Conservation (phyloP, 345 rosid genomes). For the Tarenaya hassleriana region DNA sequence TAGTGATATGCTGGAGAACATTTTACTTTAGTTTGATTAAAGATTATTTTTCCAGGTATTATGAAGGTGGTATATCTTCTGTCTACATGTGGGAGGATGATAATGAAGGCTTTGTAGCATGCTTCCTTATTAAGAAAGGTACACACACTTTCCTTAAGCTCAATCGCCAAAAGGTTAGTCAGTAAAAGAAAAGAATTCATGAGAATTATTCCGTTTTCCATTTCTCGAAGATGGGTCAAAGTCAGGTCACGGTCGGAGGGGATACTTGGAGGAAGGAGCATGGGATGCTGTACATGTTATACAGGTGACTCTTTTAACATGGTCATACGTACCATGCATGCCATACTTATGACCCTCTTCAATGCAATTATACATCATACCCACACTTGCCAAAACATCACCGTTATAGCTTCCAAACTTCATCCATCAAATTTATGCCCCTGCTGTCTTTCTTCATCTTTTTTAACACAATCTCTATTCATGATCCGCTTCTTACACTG, state of each 20-base stretch:
- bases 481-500: conserved; percentile 2
- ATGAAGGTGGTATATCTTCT: conserved; percentile 96
- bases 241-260: conserved; percentile 88
- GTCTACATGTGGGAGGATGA: conserved; percentile 97
- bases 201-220: conserved; percentile 15
- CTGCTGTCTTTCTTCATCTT: background rate
- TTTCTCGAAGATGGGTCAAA: conserved; percentile 73
- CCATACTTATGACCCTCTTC: background rate
- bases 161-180: background rate
- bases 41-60: conserved; percentile 56
- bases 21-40: conserved; percentile 24
- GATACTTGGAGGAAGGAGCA: conserved; percentile 89
- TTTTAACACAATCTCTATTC: too few relatives aligned
- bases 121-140: conserved; percentile 96
- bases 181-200: background rate
- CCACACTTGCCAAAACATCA: conserved; percentile 6
- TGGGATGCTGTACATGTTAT: conserved; percentile 99
- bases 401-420: background rate
- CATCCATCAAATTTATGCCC: too few relatives aligned
- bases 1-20: background rate
- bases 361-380: background rate
- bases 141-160: conserved; percentile 21
- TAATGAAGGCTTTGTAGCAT: conserved; percentile 84
- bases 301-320: conserved; percentile 43
- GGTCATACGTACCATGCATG: background rate